Percentiles rank a stretch among this genome's conserved stretches.
These are phyloP conservation scores for Aspergillus eucalypticola DNA, from an alignment of 2,329 filamentous ascomycete species.

Conservation along the genomic window DNA sequence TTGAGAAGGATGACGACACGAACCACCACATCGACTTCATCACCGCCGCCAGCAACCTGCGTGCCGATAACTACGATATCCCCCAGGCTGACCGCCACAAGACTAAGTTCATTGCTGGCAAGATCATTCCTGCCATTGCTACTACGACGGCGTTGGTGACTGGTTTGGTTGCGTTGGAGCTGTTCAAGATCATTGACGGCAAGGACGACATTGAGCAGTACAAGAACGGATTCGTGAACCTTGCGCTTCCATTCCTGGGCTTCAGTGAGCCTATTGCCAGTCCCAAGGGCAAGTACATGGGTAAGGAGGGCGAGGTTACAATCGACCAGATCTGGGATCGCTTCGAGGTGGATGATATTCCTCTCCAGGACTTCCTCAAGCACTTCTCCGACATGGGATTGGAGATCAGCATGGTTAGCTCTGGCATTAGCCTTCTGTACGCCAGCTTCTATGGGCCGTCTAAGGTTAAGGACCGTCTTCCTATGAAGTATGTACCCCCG, in stretches of 20 bases:
- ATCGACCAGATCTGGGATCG: constrained; percentile 98
- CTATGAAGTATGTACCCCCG: constrained; percentile 60
- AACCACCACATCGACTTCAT: constrained; percentile 99
- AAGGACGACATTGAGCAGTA: constrained; percentile 97
- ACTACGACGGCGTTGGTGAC: constrained; percentile 96
- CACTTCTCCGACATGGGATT: constrained; percentile 80
- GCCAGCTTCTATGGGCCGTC: constrained; percentile 87
- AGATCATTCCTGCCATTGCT: constrained; percentile 98
- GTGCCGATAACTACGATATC: constrained; percentile 98
- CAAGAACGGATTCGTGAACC: constrained; percentile 98
- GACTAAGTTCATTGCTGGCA: constrained; percentile 99
- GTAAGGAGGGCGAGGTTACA: constrained; percentile 71
- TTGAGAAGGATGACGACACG: constrained; percentile 97
- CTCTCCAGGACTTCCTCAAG: constrained; percentile 78
- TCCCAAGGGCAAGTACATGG: constrained; percentile 86
- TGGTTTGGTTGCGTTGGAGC: constrained; percentile 84
- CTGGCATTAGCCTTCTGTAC: constrained; percentile 92
- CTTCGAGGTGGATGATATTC: constrained; percentile 86
- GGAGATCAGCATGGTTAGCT: constrained; percentile 88
- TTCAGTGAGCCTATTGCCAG: constrained; percentile 96
- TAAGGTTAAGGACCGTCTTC: constrained; percentile 78
- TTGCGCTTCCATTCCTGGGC: constrained; percentile 94
- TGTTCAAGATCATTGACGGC: constrained; percentile 95
- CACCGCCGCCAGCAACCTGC: constrained; percentile 91
- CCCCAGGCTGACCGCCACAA: constrained; percentile 88